These are phyloP conservation scores for Mycena kentingensis DNA, from an alignment of 768 basidiomycete species.

Conservation along the genomic window DNA sequence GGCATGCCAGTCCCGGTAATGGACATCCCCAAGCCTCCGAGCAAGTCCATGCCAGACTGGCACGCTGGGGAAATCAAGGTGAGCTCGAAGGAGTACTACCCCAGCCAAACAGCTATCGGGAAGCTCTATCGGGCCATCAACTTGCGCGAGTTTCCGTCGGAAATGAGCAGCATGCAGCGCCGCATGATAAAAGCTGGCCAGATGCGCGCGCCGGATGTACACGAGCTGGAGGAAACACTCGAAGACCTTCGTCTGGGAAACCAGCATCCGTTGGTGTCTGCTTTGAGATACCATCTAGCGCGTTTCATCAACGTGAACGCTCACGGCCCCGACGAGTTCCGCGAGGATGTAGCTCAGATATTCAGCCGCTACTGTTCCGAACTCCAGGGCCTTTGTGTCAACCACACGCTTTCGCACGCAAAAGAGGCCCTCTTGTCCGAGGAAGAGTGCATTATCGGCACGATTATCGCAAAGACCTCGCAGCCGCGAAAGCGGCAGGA, in stretches of 20 bases:
- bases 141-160: constrained; percentile 39
- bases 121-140: constrained; percentile 62
- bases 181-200: constrained; percentile 17
- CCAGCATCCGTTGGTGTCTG: no score
- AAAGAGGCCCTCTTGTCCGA: constrained; percentile 51
- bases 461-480: constrained; percentile 63
- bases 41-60: constrained; percentile 57
- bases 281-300: constrained; percentile 31
- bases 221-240: constrained; percentile 27
- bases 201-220: constrained; percentile 18
- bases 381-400: constrained; percentile 49
- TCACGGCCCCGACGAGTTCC: constrained; percentile 22
- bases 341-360: constrained; percentile 34
- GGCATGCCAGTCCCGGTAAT: constrained; percentile 44
- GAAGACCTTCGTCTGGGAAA: constrained; percentile 21
- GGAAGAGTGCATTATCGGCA: constrained; percentile 66
- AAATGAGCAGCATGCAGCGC: constrained; percentile 21
- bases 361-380: constrained; percentile 47
- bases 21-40: constrained; percentile 47
- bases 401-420: constrained; percentile 47
- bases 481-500: constrained; percentile 57
- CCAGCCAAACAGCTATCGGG: constrained; percentile 59
- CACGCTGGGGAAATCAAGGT: constrained; percentile 58
- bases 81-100: constrained; percentile 46
- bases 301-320: constrained; percentile 33